A percentile compares a stretch with the other conserved stretches of the same genome.
phyloP scores from a whole-genome alignment of 2,329 filamentous ascomycete species.

The Aureobasidium sp. region DNA sequence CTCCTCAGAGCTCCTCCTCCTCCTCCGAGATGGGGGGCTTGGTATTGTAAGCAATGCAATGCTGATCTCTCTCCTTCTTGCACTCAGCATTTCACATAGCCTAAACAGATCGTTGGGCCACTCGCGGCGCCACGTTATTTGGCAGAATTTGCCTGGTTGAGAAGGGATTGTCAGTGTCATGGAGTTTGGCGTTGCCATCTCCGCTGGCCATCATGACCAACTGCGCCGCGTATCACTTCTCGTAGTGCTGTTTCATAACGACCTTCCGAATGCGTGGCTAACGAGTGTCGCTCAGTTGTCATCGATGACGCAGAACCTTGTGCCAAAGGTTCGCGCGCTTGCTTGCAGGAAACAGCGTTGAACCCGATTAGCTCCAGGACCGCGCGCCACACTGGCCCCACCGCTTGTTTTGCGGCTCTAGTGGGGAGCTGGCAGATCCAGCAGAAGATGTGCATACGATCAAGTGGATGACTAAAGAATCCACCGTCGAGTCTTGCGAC shows the following conservation, averaged over 20 bases:
- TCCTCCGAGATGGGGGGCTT: neutral
- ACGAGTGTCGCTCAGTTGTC: slow-evolving; percentile 9
- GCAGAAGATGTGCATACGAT: slow-evolving; percentile 1
- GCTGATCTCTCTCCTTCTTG: neutral
- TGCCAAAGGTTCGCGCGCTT: slow-evolving; percentile 5
- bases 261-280: slow-evolving; percentile 6
- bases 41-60: neutral
- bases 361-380: slow-evolving; percentile 12
- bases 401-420: neutral
- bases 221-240: slow-evolving; percentile 3
- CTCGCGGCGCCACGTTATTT: slow-evolving; percentile 5
- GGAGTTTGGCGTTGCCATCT: neutral
- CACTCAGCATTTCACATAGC: neutral
- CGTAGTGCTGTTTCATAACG: slow-evolving; percentile 11
- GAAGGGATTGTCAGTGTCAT: slow-evolving; percentile 3
- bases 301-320: slow-evolving; percentile 6
- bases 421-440: slow-evolving; percentile 9
- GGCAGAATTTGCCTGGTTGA: slow-evolving; percentile 11
- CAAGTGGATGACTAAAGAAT: slow-evolving; percentile 7
- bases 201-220: neutral
- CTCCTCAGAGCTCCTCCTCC: neutral
- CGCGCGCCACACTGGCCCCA: slow-evolving; percentile 12
- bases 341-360: slow-evolving; percentile 2
- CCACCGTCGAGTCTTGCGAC: neutral
- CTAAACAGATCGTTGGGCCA: slow-evolving; percentile 13